phyloP scores from a whole-genome alignment of 331 rosid species.

The Rhamnella rubrinervis region DNA sequence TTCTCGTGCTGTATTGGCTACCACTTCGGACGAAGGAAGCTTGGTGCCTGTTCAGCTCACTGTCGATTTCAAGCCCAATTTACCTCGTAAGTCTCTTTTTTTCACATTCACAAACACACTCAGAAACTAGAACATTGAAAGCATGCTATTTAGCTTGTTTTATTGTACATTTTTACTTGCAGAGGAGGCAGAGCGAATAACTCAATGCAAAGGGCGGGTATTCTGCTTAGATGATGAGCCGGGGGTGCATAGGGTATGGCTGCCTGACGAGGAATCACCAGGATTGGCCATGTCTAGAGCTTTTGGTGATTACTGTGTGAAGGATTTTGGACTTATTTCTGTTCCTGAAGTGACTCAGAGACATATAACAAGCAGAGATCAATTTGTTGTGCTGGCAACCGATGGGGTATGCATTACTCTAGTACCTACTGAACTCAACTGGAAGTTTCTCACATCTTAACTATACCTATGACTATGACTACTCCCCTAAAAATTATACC shows the following conservation, averaged over 20 bases:
- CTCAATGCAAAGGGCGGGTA: constrained; percentile 71
- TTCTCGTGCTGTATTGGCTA: constrained; percentile 90
- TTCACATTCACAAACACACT: not conserved
- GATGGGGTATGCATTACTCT: constrained; percentile 68
- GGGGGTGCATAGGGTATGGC: constrained; percentile 87
- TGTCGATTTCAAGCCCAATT: constrained; percentile 90
- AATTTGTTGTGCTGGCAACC: constrained; percentile 83
- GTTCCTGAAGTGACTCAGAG: constrained; percentile 91
- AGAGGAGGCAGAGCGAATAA: constrained; percentile 93
- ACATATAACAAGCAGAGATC: constrained; percentile 57
- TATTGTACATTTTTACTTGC: constrained; percentile 13
- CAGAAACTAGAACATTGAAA: not conserved
- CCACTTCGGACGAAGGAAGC: constrained; percentile 78
- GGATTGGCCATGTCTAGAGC: constrained; percentile 99
- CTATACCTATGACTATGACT: too few species aligned
- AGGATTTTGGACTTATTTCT: constrained; percentile 80
- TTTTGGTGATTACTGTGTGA: constrained; percentile 87
- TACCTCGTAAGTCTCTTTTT: constrained; percentile 70
- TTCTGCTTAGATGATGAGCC: constrained; percentile 85
- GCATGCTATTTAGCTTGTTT: not conserved
- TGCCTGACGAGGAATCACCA: constrained; percentile 72
- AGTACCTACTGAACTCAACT: too few species aligned
- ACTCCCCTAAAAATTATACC: too few species aligned
- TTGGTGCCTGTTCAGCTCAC: constrained; percentile 73
- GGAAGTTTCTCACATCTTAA: too few species aligned